Evolutionary conservation across 257 asterid species (phyloP).

Genomic region (Coffea eugenioides): DNA sequence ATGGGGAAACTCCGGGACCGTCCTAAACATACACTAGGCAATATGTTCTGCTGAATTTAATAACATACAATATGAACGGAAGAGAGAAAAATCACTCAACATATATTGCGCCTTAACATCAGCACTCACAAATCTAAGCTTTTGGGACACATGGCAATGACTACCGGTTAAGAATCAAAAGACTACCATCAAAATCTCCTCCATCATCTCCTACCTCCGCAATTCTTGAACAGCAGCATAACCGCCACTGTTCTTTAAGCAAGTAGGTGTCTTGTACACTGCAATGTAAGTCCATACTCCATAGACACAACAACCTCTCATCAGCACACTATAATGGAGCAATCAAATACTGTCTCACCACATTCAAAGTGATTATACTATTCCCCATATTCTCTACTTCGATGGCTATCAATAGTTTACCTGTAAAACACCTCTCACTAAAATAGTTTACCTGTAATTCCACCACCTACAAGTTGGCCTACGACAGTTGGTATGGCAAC

Average conservation of each 20-base stretch:
- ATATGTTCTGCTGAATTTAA: neutral
- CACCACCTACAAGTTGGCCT: neutral
- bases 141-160: neutral
- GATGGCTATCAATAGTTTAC: neutral
- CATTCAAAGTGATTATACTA: neutral
- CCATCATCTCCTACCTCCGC: neutral
- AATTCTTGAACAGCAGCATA: neutral
- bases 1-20: neutral
- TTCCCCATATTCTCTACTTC: no score
- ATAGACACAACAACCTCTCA: neutral
- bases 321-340: neutral
- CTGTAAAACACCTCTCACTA: neutral
- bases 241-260: neutral
- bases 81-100: neutral
- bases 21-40: neutral
- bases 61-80: no score
- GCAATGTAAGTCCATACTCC: neutral
- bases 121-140: neutral
- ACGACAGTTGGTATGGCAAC: neutral
- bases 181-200: neutral
- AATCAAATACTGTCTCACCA: neutral
- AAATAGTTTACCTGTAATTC: neutral
- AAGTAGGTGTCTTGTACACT: neutral
- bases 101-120: neutral
- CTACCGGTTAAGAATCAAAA: neutral